Evolutionary conservation across 768 basidiomycete species (phyloP).

Genomic region (Boletellus sp.): DNA sequence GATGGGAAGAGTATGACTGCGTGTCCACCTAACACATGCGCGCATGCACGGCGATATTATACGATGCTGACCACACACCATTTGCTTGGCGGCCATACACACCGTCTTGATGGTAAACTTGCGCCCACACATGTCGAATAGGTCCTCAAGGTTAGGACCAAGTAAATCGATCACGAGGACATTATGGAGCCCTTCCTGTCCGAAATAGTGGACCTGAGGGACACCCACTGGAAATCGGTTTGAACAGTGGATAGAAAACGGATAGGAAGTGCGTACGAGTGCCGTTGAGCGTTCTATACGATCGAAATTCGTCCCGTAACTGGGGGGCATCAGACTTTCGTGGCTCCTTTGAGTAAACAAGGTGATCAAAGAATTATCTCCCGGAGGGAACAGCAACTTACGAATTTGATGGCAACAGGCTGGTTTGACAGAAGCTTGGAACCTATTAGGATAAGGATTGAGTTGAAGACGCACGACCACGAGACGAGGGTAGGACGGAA

Average conservation of each 20-base stretch:
- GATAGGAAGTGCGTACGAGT: constrained; percentile 57
- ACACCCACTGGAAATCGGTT: constrained; percentile 67
- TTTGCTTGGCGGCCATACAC: constrained; percentile 98
- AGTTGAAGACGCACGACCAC: constrained; percentile 7
- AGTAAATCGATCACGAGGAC: constrained; percentile 91
- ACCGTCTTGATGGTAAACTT: constrained; percentile 98
- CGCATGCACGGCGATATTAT: constrained; percentile 1
- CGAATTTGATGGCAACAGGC: constrained; percentile 97
- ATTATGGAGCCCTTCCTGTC: constrained; percentile 97
- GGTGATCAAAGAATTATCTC: constrained; percentile 12
- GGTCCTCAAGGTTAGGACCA: constrained; percentile 95
- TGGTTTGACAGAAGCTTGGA: constrained; percentile 79
- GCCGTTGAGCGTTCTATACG: constrained; percentile 91
- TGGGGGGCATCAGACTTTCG: constrained; percentile 98
- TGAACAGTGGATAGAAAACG: constrained; percentile 12
- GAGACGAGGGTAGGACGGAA: neutral
- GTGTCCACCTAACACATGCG: neutral
- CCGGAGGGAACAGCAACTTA: constrained; percentile 38
- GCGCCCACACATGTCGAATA: constrained; percentile 98
- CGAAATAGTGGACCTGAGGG: constrained; percentile 98
- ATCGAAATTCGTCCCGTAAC: constrained; percentile 93
- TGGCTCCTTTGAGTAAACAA: constrained; percentile 60
- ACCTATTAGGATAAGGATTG: constrained; percentile 44
- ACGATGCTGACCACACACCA: constrained; percentile 55
- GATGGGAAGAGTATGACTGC: neutral